phyloP scores from a whole-genome alignment of 768 basidiomycete species.

The Psilocybe tampanensis region DNA sequence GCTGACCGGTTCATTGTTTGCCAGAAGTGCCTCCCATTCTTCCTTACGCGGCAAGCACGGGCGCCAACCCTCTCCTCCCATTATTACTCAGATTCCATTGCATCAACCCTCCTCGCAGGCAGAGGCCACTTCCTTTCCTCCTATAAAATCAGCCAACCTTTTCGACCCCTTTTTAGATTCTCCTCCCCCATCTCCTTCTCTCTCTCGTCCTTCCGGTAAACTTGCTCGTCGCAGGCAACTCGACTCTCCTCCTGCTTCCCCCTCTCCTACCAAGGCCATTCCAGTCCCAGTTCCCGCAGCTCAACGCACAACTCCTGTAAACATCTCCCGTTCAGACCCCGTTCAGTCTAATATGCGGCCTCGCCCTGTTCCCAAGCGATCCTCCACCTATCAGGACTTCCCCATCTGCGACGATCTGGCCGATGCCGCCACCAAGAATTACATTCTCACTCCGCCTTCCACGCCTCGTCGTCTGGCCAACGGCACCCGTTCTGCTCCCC shows the following conservation, averaged over 20 bases:
- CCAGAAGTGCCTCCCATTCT: conserved; percentile 49
- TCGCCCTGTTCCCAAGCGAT: conserved; percentile 32
- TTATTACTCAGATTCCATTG: conserved; percentile 27
- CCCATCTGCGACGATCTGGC: conserved; percentile 77
- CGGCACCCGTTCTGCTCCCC: conserved; percentile 51
- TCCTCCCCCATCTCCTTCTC: conserved; percentile 36
- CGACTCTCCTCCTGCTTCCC: conserved; percentile 29
- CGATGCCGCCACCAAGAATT: conserved; percentile 40
- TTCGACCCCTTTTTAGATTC: conserved; percentile 45
- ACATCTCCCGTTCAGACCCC: conserved; percentile 57
- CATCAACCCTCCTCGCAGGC: conserved; percentile 58
- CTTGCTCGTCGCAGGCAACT: conserved; percentile 58
- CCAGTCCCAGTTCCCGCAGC: conserved; percentile 52
- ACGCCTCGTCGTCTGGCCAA: conserved; percentile 54
- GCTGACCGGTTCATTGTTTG: conserved; percentile 1
- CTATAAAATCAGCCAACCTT: conserved; percentile 47
- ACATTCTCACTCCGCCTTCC: conserved; percentile 43
- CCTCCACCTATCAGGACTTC: conserved; percentile 43
- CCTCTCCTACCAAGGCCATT: conserved; percentile 43
- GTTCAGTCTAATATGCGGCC: conserved; percentile 34
- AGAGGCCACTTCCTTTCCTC: conserved; percentile 50
- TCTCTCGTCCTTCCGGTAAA: conserved; percentile 56
- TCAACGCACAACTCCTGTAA: conserved; percentile 19
- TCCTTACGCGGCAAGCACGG: conserved; percentile 45
- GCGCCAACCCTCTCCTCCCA: conserved; percentile 68